Conservation (phyloP, 2,329 filamentous ascomycete species). For the Bipolaris gigantea region DNA sequence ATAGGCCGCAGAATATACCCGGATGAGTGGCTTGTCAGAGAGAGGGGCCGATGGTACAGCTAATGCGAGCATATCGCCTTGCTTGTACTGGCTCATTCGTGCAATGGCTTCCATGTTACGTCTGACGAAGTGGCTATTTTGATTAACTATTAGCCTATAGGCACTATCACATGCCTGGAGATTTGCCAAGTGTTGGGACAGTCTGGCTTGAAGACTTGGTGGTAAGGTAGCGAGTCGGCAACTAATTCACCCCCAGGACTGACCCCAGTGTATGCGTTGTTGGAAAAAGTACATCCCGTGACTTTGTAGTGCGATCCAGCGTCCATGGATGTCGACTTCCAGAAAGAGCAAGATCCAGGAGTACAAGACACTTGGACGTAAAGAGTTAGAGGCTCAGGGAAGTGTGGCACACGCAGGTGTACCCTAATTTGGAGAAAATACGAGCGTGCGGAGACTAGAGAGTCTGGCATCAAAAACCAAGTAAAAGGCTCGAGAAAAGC, state of each 20-base stretch:
- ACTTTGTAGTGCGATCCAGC: neutral
- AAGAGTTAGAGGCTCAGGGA: neutral
- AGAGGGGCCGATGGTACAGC: slow-evolving; percentile 8
- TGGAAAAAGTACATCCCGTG: neutral
- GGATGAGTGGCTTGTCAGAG: neutral
- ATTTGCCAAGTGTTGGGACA: slow-evolving; percentile 4
- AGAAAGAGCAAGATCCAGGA: slow-evolving; percentile 3
- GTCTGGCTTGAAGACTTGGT: neutral
- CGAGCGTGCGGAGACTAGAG: neutral
- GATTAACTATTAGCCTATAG: neutral
- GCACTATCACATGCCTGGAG: slow-evolving; percentile 1
- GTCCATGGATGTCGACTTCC: neutral
- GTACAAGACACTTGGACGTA: neutral
- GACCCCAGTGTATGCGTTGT: slow-evolving; percentile 1
- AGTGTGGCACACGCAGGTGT: slow-evolving; percentile 4
- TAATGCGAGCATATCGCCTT: neutral
- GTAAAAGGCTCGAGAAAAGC: neutral
- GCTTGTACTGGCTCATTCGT: slow-evolving; percentile 1
- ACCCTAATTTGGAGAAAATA: slow-evolving; percentile 1
- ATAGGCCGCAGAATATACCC: neutral
- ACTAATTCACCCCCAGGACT: neutral
- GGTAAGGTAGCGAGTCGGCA: neutral
- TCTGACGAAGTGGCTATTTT: neutral
- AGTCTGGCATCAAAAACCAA: neutral
- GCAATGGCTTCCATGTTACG: neutral